phyloP scores from a whole-genome alignment of 2,329 filamentous ascomycete species.

The Botrytis medusae region DNA sequence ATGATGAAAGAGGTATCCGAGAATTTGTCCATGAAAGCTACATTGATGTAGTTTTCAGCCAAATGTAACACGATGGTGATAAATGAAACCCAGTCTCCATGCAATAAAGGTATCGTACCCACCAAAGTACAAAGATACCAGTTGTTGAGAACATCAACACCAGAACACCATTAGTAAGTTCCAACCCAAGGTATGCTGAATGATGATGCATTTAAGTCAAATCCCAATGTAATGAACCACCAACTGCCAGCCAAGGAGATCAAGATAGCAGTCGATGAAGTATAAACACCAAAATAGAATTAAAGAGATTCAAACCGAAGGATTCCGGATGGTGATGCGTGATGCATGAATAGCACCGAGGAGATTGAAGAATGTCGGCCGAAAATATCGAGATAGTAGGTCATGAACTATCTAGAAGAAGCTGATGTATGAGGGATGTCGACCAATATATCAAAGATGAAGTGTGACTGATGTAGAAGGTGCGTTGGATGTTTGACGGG shows the following conservation, averaged over 20 bases:
- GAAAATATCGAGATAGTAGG: background rate
- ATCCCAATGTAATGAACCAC: background rate
- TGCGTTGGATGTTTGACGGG: background rate
- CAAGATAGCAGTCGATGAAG: background rate
- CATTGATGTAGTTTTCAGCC: background rate
- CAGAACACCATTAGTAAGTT: background rate
- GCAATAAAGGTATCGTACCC: background rate
- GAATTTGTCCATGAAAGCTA: background rate
- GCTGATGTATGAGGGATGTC: background rate
- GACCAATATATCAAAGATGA: background rate
- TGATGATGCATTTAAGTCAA: background rate
- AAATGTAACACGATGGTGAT: background rate
- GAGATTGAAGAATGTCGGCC: background rate
- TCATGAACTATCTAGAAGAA: background rate
- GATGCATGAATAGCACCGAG: background rate
- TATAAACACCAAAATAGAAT: background rate
- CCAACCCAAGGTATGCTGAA: background rate
- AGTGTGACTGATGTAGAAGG: background rate
- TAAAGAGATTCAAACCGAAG: background rate
- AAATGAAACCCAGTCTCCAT: too few species aligned
- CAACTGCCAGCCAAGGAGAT: background rate
- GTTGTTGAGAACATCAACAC: background rate
- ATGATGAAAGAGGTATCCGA: background rate
- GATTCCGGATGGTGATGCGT: background rate
- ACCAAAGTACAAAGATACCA: background rate